Evolutionary conservation across 306 rosid genomes (phyloP), one percentile per base, ranked within the genome.

Genomic region (Lupinus albus): DNA sequence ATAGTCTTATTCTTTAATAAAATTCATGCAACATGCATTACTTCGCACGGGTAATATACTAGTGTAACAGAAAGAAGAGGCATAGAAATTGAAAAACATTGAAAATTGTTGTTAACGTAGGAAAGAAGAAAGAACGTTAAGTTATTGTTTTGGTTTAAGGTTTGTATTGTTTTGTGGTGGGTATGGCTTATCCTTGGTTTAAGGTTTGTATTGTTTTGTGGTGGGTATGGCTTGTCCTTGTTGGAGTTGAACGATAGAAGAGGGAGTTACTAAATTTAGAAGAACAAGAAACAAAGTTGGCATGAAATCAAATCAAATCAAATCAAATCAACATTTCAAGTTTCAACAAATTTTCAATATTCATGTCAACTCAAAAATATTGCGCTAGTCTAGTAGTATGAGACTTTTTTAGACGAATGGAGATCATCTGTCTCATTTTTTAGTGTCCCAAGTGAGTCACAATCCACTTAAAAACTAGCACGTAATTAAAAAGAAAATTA

Each of bases 1-100:
- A n/a, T n/a, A n/a, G n/a, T n/a, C n/a, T n/a, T n/a, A n/a, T n/a
- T n/a, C n/a, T n/a, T n/a, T n/a, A n/a, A n/a, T n/a, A n/a, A n/a
- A n/a, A n/a, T n/a, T n/a, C n/a, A n/a, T n/a, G n/a, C n/a, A n/a
- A n/a, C n/a, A n/a, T n/a, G n/a, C n/a, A n/a, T n/a, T n/a, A n/a
- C n/a, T n/a, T n/a, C n/a, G n/a, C n/a, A n/a, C n/a, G n/a, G n/a
- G n/a, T n/a, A n/a, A n/a, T n/a, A n/a, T n/a, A n/a, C n/a, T 54
- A 68, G 76, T 53, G 78, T 81, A 87, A 87, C 86, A 66, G 91
- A 84, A 81, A 80, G 35, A 61, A 47, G 32, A 78, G 45, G 0
- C 7, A 69, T 47, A 61, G 61, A 59, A 21, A 71, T 64, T 38
- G 59, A 72, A 67, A 68, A 65, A 44, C 7, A 10, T 41, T 41